Percentiles rank a stretch among this genome's conserved stretches.
Conservation (phyloP, 169 alveolate species). For the Plasmodium gonderi region DNA sequence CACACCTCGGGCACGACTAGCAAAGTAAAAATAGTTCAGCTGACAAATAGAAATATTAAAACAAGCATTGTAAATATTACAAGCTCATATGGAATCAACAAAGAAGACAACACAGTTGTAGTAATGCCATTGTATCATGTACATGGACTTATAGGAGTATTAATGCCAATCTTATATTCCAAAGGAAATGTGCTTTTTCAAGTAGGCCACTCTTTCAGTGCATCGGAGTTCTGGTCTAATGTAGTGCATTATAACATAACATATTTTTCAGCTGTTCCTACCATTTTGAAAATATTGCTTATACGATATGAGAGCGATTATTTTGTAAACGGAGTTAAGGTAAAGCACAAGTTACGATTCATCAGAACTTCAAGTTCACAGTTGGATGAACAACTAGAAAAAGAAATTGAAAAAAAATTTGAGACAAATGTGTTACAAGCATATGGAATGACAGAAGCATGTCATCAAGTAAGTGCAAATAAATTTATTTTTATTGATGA, state of each 20-base stretch:
- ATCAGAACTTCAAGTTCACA: constrained; percentile 66
- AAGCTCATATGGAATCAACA: constrained; percentile 30
- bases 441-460: constrained; percentile 75
- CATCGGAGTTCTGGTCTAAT: constrained; percentile 60
- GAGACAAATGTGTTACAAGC: constrained; percentile 53
- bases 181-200: constrained; percentile 73
- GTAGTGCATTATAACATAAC: constrained; percentile 32
- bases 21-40: constrained; percentile 68
- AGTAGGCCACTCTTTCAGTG: constrained; percentile 61
- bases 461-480: constrained; percentile 71
- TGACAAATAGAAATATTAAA: constrained; percentile 64
- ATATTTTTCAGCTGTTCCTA: constrained; percentile 64
- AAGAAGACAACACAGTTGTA: constrained; percentile 56
- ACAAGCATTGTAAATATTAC: constrained; percentile 38
- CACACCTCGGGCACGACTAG: constrained; percentile 73
- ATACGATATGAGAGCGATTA: constrained; percentile 51
- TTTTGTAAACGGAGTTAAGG: constrained; percentile 6
- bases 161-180: constrained; percentile 26
- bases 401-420: constrained; percentile 57
- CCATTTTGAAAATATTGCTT: constrained; percentile 56
- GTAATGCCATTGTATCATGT: constrained; percentile 74
- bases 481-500: neutral
- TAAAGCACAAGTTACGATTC: constrained; percentile 50
- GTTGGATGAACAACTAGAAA: constrained; percentile 53
- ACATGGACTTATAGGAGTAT: constrained; percentile 70